Evolutionary conservation across 2,329 filamentous ascomycete species (phyloP).

Genomic region (Bipolaris cookei): DNA sequence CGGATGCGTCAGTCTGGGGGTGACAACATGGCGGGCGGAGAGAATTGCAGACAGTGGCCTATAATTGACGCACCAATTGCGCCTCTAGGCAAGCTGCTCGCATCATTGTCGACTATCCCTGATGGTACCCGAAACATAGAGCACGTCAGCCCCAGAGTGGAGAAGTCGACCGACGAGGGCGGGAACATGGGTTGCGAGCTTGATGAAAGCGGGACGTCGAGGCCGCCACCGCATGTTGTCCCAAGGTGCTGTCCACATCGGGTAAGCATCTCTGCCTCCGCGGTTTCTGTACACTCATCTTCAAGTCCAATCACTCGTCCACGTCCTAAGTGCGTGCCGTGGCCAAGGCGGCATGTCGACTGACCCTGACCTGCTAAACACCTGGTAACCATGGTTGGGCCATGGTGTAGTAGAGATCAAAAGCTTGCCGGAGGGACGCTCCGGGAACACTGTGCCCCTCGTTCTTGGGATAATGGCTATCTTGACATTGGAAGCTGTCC

Average conservation of each 20-base stretch:
- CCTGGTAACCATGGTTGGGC: constrained; percentile 6
- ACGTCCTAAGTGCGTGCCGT: constrained; percentile 24
- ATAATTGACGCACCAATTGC: constrained; percentile 26
- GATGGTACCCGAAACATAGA: constrained; percentile 35
- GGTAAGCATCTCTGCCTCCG: constrained; percentile 19
- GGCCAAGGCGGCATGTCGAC: constrained; percentile 19
- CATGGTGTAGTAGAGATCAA: neutral
- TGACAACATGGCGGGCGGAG: neutral
- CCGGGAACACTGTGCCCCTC: constrained; percentile 25
- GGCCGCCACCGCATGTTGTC: constrained; percentile 27
- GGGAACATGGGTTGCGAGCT: constrained; percentile 32
- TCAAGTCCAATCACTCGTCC: constrained; percentile 11
- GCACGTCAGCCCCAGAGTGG: constrained; percentile 41
- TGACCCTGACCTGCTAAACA: constrained; percentile 9
- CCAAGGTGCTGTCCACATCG: constrained; percentile 8
- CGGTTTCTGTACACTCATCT: constrained; percentile 14
- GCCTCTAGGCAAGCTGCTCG: constrained; percentile 14
- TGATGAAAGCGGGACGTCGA: constrained; percentile 19
- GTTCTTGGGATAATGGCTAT: constrained; percentile 21
- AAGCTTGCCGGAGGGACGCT: constrained; percentile 10
- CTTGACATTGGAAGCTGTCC: constrained; percentile 25
- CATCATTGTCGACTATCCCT: constrained; percentile 5
- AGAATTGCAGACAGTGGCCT: constrained; percentile 19
- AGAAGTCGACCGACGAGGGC: constrained; percentile 18
- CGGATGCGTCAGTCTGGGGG: neutral